phyloP scores from a whole-genome alignment of 2,329 filamentous ascomycete species.

The Harringtonia lauricola region DNA sequence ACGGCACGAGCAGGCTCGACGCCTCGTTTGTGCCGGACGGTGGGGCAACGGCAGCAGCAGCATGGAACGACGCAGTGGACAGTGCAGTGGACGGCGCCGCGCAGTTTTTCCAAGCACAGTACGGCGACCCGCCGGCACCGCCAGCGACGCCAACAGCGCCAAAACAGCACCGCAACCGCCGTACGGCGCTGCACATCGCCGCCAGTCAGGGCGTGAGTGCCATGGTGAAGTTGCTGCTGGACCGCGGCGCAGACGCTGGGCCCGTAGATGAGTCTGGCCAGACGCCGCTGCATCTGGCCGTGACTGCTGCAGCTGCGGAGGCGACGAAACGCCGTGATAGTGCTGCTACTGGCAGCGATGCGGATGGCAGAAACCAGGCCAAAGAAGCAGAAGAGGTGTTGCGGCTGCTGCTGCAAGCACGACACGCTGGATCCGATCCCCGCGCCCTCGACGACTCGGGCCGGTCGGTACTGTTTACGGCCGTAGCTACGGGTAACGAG shows the following conservation, averaged over 20 bases:
- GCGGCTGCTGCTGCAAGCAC: neutral
- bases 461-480: neutral
- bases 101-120: no score
- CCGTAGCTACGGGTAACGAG: neutral
- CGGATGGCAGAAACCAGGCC: neutral
- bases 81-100: no score
- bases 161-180: neutral
- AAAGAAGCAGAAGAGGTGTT: neutral
- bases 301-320: neutral
- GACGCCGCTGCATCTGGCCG: neutral
- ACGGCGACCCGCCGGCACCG: no score
- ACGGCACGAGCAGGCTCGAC: no score
- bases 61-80: neutral
- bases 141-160: neutral
- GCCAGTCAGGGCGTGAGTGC: neutral
- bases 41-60: no score
- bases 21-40: no score
- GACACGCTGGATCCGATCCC: neutral
- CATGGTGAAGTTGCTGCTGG: neutral
- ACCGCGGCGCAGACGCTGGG: neutral
- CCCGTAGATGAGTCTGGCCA: neutral
- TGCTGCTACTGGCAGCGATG: neutral
- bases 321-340: neutral
- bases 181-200: neutral
- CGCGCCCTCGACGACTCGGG: neutral